These are phyloP conservation scores for Arabidopsis thaliana DNA, from an alignment of 345 rosid species.

Conservation along the genomic window DNA sequence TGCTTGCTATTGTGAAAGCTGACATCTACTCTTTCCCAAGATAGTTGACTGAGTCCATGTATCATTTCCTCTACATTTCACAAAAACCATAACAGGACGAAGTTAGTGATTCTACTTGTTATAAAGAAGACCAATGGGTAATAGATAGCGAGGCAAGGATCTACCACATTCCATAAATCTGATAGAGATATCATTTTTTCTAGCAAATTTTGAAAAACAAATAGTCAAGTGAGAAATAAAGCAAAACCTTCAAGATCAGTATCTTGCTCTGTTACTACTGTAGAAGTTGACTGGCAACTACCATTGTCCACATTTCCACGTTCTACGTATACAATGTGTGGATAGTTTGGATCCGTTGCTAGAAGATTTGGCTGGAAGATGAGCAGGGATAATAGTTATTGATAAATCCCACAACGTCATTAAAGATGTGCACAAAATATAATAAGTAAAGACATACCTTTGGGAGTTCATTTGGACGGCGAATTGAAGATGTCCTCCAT, in stretches of 20 bases:
- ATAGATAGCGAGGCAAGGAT: neutral
- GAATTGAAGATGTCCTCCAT: slow-evolving; percentile 94
- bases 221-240: slow-evolving; percentile 5
- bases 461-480: slow-evolving; percentile 85
- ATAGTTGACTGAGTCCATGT: slow-evolving; percentile 73
- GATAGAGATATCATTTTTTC: neutral
- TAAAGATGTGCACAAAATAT: neutral
- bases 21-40: slow-evolving; percentile 93
- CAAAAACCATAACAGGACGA: neutral
- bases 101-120: neutral
- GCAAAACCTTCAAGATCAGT: slow-evolving; percentile 79
- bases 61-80: slow-evolving; percentile 78
- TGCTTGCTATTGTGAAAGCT: slow-evolving; percentile 88
- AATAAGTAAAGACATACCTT: slow-evolving; percentile 52
- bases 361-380: slow-evolving; percentile 71
- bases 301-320: slow-evolving; percentile 39
- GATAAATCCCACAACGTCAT: neutral
- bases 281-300: slow-evolving; percentile 42
- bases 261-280: slow-evolving; percentile 44
- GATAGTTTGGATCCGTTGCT: slow-evolving; percentile 69
- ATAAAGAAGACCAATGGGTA: slow-evolving; percentile 7
- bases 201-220: neutral
- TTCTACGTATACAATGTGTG: slow-evolving; percentile 75
- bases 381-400: slow-evolving; percentile 33
- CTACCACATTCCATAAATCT: neutral